Conservation (phyloP, 495 filamentous ascomycete genomes). For the Bryoglossum gracile region DNA sequence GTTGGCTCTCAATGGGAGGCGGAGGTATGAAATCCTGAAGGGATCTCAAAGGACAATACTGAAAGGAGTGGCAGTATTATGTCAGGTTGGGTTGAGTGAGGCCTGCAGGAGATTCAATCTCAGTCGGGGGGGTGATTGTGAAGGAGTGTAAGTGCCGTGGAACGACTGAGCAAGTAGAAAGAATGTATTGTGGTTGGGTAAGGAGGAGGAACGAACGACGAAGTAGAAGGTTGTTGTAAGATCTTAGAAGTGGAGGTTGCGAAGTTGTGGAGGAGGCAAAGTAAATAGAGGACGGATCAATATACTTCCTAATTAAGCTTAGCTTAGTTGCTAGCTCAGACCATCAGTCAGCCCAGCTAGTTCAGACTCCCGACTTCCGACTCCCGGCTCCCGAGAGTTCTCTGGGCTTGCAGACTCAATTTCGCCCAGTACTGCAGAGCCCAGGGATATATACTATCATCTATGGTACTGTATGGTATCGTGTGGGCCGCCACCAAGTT, state of each 20-base stretch:
- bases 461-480: too few species aligned
- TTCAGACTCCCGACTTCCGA: too few species aligned
- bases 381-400: too few species aligned
- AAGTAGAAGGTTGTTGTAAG: conserved; percentile 13
- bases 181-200: conserved; percentile 22
- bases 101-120: conserved; percentile 18
- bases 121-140: conserved; percentile 4
- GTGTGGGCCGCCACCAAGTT: too few species aligned
- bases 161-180: conserved; percentile 23
- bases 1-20: conserved; percentile 21
- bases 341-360: too few species aligned
- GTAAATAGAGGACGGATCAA: background rate
- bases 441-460: too few species aligned
- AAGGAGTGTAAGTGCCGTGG: conserved; percentile 27
- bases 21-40: conserved; percentile 19
- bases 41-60: conserved; percentile 17
- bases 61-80: conserved; percentile 37
- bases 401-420: too few species aligned
- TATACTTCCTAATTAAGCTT: too few species aligned
- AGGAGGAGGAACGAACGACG: conserved; percentile 31
- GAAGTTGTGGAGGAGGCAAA: background rate
- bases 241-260: background rate
- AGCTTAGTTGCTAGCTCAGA: too few species aligned
- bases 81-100: conserved; percentile 23
- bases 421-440: too few species aligned